phyloP scores from a whole-genome alignment of 352 stramenopile species.

The Globisporangium takayamanum region DNA sequence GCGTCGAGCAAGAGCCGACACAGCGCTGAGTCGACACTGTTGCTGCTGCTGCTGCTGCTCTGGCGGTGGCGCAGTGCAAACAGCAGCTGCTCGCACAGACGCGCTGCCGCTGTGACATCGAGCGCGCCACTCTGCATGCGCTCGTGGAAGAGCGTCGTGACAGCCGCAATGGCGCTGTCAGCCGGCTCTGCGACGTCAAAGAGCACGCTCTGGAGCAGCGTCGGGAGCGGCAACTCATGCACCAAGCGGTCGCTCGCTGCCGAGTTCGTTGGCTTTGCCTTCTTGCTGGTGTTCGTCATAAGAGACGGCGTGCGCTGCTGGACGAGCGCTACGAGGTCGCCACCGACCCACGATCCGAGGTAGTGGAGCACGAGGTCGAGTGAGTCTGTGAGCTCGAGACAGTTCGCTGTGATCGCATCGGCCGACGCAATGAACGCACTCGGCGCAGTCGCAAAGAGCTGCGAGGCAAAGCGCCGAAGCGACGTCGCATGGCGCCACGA shows the following conservation, averaged over 20 bases:
- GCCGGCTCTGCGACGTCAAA: neutral
- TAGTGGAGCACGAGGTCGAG: slow-evolving; percentile 45
- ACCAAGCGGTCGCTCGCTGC: slow-evolving; percentile 4
- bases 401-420: slow-evolving; percentile 33
- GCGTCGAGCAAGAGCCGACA: slow-evolving; percentile 33
- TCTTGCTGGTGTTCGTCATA: slow-evolving; percentile 7
- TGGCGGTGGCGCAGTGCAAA: slow-evolving; percentile 26
- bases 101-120: slow-evolving; percentile 16
- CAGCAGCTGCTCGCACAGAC: slow-evolving; percentile 43
- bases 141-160: slow-evolving; percentile 12
- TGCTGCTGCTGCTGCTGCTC: neutral
- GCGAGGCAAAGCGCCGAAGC: neutral
- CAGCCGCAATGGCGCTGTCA: neutral
- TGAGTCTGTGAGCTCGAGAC: slow-evolving; percentile 19
- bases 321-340: slow-evolving; percentile 26
- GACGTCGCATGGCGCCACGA: slow-evolving; percentile 6
- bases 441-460: slow-evolving; percentile 20
- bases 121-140: slow-evolving; percentile 11
- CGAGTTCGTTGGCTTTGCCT: slow-evolving; percentile 15
- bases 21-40: slow-evolving; percentile 10
- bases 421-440: slow-evolving; percentile 23
- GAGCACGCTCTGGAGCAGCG: slow-evolving; percentile 16
- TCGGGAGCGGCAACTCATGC: slow-evolving; percentile 8
- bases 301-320: neutral
- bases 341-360: slow-evolving; percentile 31